Evolutionary conservation across 257 asterid genomes (phyloP).

Genomic region (Gentiana straminea): DNA sequence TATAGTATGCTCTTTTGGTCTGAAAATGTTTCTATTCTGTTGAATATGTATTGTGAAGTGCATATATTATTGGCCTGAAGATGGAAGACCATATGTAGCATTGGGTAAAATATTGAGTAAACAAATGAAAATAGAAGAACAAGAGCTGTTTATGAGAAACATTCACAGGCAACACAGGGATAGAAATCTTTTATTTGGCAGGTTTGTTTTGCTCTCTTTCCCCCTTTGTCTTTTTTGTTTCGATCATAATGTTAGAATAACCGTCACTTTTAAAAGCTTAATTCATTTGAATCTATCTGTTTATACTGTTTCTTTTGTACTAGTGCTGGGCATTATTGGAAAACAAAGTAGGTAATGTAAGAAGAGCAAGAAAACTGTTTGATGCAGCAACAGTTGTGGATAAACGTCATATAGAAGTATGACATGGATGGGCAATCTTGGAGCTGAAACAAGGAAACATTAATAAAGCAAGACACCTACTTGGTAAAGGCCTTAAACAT

Average conservation of each 20-base stretch:
- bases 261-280: no score
- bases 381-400: conserved; percentile 98
- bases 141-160: conserved; percentile 77
- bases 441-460: conserved; percentile 80
- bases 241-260: no score
- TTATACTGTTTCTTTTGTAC: conserved; percentile 14
- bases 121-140: conserved; percentile 65
- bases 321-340: conserved; percentile 99
- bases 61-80: conserved; percentile 99
- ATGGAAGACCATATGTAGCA: conserved; percentile 92
- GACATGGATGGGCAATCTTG: conserved; percentile 99
- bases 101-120: conserved; percentile 65
- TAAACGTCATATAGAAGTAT: conserved; percentile 80
- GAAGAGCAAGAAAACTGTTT: conserved; percentile 77
- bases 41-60: conserved; percentile 16
- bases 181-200: conserved; percentile 98
- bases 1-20: no score
- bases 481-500: conserved; percentile 78
- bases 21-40: not conserved
- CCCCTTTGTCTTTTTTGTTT: not conserved
- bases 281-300: conserved; percentile 14
- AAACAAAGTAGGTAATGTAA: conserved; percentile 67
- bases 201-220: conserved; percentile 33
- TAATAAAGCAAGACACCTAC: conserved; percentile 75
- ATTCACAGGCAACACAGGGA: conserved; percentile 95